phyloP scores from a whole-genome alignment of 306 rosid species.

The Pyrus communis region DNA sequence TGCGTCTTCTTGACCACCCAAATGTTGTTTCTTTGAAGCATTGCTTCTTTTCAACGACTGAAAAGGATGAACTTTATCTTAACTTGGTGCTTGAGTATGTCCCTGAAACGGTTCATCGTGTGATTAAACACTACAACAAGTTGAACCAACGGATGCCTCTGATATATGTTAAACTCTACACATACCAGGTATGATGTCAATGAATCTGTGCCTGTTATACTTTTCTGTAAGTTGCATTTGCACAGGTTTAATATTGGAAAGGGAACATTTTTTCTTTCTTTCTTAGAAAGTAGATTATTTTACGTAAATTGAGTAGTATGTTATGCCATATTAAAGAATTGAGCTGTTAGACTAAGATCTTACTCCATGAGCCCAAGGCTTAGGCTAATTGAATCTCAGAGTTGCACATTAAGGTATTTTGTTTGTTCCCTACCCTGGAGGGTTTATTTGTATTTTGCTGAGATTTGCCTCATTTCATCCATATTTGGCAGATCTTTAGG shows the following conservation, averaged over 20 bases:
- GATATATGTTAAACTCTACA: slow-evolving; percentile 81
- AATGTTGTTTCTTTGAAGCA: slow-evolving; percentile 92
- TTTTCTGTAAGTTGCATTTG: neutral
- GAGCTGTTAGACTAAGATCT: neutral
- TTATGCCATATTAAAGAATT: neutral
- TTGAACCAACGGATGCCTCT: slow-evolving; percentile 90
- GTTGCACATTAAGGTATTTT: neutral
- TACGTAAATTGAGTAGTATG: neutral
- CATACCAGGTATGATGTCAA: slow-evolving; percentile 62
- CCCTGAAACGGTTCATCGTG: slow-evolving; percentile 95
- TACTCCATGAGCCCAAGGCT: neutral
- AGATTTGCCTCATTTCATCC: neutral
- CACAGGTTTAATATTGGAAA: neutral
- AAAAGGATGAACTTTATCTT: slow-evolving; percentile 93
- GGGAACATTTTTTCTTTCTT: neutral
- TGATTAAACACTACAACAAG: slow-evolving; percentile 96
- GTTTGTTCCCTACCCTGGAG: neutral
- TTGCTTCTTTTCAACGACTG: slow-evolving; percentile 96
- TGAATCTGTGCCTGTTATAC: neutral
- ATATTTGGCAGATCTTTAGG: slow-evolving; percentile 71
- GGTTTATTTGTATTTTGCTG: neutral
- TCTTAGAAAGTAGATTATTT: too few species aligned
- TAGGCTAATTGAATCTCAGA: neutral
- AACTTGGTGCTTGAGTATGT: slow-evolving; percentile 95
- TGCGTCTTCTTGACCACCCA: slow-evolving; percentile 98